phyloP scores from a whole-genome alignment of 2,329 filamentous ascomycete species.

The Colletotrichum tabaci region DNA sequence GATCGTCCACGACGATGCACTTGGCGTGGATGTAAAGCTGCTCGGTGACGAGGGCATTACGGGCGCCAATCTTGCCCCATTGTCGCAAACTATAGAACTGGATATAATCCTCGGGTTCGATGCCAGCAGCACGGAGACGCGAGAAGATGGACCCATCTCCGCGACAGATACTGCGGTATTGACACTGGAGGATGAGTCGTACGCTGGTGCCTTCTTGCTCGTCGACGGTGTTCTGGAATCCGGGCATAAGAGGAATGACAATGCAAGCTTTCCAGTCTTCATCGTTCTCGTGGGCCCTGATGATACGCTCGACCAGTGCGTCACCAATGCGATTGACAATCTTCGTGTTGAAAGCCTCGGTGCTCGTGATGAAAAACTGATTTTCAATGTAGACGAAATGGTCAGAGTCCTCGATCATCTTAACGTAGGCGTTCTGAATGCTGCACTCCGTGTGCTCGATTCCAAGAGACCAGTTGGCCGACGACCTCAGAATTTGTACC shows the following conservation, averaged over 20 bases:
- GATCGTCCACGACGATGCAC: slow-evolving; percentile 95
- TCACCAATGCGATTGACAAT: slow-evolving; percentile 96
- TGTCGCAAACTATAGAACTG: slow-evolving; percentile 93
- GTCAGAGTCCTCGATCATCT: slow-evolving; percentile 94
- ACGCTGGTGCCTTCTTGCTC: slow-evolving; percentile 95
- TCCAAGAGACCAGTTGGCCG: slow-evolving; percentile 91
- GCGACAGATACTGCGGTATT: slow-evolving; percentile 95
- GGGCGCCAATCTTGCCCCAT: slow-evolving; percentile 90
- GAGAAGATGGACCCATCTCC: slow-evolving; percentile 95
- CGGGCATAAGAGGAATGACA: slow-evolving; percentile 96
- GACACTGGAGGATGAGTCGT: slow-evolving; percentile 95
- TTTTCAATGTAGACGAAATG: slow-evolving; percentile 99
- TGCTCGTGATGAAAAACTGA: slow-evolving; percentile 97
- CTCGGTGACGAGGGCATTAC: slow-evolving; percentile 87
- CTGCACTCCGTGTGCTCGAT: slow-evolving; percentile 91
- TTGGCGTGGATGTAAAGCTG: slow-evolving; percentile 99
- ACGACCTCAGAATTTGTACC: slow-evolving; percentile 94
- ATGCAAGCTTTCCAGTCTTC: slow-evolving; percentile 94
- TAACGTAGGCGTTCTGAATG: slow-evolving; percentile 95
- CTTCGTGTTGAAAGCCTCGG: slow-evolving; percentile 86
- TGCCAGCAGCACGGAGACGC: slow-evolving; percentile 81
- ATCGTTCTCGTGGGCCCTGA: slow-evolving; percentile 84
- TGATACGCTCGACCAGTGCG: slow-evolving; percentile 91
- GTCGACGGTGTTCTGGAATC: slow-evolving; percentile 97
- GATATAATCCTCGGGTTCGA: slow-evolving; percentile 96